Conservation (phyloP, 257 asterid genomes). For the Scutellaria galericulata region DNA sequence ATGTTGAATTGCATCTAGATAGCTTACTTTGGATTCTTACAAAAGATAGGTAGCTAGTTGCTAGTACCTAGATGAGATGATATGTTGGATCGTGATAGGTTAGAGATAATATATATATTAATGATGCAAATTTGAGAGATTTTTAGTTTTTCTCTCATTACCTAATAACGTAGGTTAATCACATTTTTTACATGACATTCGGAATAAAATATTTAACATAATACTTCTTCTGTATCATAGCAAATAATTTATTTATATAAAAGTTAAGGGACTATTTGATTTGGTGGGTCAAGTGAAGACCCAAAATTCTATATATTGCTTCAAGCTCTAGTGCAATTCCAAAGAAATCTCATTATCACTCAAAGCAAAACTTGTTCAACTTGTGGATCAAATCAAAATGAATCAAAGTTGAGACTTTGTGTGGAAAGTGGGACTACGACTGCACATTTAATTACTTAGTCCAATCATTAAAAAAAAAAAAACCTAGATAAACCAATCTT, state of each 20-base stretch:
- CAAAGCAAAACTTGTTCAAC: conserved; percentile 11
- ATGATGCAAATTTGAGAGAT: too few relatives aligned
- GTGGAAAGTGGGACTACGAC: background rate
- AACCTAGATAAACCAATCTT: background rate
- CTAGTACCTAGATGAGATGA: conserved; percentile 18
- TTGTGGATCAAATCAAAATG: conserved; percentile 9
- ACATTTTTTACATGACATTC: background rate
- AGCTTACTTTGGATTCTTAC: conserved; percentile 48
- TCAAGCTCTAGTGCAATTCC: conserved; percentile 2
- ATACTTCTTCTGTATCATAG: background rate
- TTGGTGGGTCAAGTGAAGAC: conserved; percentile 24
- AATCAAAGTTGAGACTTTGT: background rate
- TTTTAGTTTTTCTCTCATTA: background rate
- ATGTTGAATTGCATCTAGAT: background rate
- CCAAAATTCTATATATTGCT: conserved; percentile 6
- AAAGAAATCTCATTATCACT: conserved; percentile 17
- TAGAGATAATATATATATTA: background rate
- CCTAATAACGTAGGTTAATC: background rate
- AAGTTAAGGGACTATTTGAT: background rate
- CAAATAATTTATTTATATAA: background rate
- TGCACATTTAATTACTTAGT: background rate
- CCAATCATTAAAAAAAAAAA: background rate
- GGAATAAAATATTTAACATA: background rate
- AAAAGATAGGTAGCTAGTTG: conserved; percentile 3
- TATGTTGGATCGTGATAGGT: conserved; percentile 28